Base-by-base conservation (phyloP, 768 basidiomycete genomes). In the Serendipita vermifera region DNA sequence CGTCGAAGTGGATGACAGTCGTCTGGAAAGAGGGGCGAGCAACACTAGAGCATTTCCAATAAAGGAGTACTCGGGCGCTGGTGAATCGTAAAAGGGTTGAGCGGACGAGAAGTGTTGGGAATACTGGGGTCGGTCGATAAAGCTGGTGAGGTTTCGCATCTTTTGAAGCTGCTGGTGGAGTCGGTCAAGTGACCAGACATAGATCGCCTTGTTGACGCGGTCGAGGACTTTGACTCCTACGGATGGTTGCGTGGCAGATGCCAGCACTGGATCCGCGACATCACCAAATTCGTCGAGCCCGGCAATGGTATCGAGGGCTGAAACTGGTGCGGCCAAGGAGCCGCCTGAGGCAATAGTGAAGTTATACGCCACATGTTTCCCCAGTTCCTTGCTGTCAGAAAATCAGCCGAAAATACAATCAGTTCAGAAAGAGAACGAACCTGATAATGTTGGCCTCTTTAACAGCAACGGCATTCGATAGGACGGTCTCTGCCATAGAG, bases 371-470 rank as follows among this genome's bases (percentile, higher is more conserved):
- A 94, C 89, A 36, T 83, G 78, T 68, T 94, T 92, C 31, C 79
- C 75, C 38, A 96, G 79, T 68, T 93, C 88, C 65, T 83, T 86
- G 71, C 91, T 92, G 65, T 38, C 48, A 57, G 57, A 27, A 59
- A 58, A 56, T 39, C 35, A 59, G 58, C 31, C 48, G n/a, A 41
- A 15, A 20, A 60, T 64, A 59, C 43, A 61, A 59, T 63, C 57
- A 5, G 9, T 43, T 14, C 46, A 26, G 38, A 61, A 41, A 33
- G 7, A 17, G 26, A 22, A 38, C 76, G 40, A 60, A 84, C 85
- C 87, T 90, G 62, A 96, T 85, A 41, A 97, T 76, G 67, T 96
- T 97, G 4, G 91, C 94, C 70, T 99, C 96, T 68, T 96, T 93
- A 36, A 97, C 73, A 56, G 83, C 66, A 1, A 92, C 83, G 7